A percentile compares a stretch with the other conserved stretches of the same genome.
Conservation (phyloP, 345 rosid genomes). For the Xanthoceras sorbifolium region DNA sequence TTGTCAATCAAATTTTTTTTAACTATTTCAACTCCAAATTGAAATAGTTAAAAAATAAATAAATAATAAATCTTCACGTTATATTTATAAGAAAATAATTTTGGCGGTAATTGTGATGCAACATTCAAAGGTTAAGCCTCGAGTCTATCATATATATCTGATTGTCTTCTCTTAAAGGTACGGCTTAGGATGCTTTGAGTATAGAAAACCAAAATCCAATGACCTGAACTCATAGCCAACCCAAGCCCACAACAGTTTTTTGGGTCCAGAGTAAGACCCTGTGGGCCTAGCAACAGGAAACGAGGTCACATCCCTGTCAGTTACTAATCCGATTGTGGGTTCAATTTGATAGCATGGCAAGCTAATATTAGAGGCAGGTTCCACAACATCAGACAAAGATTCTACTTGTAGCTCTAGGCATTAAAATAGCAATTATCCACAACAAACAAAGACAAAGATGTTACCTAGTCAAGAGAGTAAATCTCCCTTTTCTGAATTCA, state of each 20-base stretch:
- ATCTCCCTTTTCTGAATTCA: constrained; percentile 13
- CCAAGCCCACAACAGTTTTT: not conserved
- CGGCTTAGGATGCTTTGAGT: not conserved
- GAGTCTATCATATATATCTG: too few relatives aligned
- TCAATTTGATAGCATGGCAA: too few relatives aligned
- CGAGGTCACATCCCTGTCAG: not conserved
- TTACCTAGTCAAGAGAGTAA: not conserved
- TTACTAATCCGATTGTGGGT: not conserved
- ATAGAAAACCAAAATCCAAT: not conserved
- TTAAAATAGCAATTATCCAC: not conserved
- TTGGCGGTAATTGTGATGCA: too few relatives aligned
- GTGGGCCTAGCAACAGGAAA: not conserved
- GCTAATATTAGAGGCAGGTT: not conserved
- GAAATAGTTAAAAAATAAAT: too few relatives aligned
- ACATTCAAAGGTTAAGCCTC: too few relatives aligned
- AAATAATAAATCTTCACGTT: too few relatives aligned
- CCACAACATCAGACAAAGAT: not conserved
- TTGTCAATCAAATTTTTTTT: too few relatives aligned
- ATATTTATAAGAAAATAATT: too few relatives aligned
- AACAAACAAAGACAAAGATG: not conserved
- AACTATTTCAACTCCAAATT: too few relatives aligned
- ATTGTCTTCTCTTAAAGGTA: not conserved
- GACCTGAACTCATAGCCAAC: not conserved
- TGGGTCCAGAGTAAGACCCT: not conserved
- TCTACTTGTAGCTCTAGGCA: too few relatives aligned